Conservation (phyloP, 1,139 yeast genomes). For the Zygoascus sp. region DNA sequence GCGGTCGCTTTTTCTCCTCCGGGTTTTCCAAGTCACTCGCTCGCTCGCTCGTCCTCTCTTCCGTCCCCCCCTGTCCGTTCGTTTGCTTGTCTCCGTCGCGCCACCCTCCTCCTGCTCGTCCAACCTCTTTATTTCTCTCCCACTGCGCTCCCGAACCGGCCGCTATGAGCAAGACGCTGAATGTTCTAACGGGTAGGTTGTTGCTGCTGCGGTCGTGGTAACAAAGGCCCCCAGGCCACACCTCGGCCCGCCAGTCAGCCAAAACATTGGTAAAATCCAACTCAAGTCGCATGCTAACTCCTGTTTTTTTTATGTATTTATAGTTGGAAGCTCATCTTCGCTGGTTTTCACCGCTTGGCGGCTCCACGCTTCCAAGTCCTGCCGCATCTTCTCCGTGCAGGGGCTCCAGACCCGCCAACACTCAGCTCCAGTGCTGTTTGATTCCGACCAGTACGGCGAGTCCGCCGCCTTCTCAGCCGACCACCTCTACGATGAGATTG, state of each 20-base stretch:
- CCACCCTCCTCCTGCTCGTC: too few species aligned
- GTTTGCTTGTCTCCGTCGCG: too few species aligned
- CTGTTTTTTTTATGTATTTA: too few species aligned
- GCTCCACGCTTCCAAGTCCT: constrained; percentile 6
- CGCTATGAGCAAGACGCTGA: background rate
- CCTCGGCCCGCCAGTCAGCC: background rate
- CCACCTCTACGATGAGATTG: constrained; percentile 17
- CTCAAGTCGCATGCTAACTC: too few species aligned
- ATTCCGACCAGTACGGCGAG: constrained; percentile 28
- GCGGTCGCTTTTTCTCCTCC: background rate
- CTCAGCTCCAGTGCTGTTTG: background rate
- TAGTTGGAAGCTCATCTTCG: constrained; percentile 8
- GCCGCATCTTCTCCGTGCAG: background rate
- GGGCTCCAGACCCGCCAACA: background rate
- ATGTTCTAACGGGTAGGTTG: background rate
- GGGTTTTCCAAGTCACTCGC: too few species aligned
- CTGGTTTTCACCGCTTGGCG: constrained; percentile 7
- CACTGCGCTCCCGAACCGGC: too few species aligned
- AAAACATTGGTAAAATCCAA: too few species aligned
- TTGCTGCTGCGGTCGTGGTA: background rate
- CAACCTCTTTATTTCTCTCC: too few species aligned
- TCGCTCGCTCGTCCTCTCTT: background rate
- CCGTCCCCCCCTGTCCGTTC: too few species aligned
- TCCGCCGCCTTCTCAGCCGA: constrained; percentile 20
- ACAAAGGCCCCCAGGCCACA: background rate